Conservation (phyloP, 2,329 filamentous ascomycete genomes). For the Dothistroma septosporum region DNA sequence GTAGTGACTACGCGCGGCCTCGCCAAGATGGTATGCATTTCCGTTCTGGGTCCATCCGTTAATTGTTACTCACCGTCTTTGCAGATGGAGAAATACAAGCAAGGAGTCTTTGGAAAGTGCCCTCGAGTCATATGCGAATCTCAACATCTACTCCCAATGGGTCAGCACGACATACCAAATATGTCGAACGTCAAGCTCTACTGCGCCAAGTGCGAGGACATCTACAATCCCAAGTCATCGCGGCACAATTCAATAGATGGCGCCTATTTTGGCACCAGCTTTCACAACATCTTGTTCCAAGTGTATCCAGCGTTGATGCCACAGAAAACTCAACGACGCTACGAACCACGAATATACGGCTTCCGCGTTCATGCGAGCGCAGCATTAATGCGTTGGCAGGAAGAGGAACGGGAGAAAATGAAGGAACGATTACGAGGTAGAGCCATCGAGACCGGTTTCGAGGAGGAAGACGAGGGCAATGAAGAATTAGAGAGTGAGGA, state of each 20-base stretch:
- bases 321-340: constrained; percentile 76
- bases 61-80: constrained; percentile 6
- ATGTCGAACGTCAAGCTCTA: constrained; percentile 92
- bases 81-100: constrained; percentile 98
- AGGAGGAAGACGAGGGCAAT: constrained; percentile 60
- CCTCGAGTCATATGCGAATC: constrained; percentile 92
- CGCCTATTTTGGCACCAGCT: constrained; percentile 95
- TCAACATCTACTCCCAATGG: constrained; percentile 91
- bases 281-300: constrained; percentile 99
- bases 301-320: constrained; percentile 91
- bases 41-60: background rate
- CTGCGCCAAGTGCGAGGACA: constrained; percentile 94
- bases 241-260: constrained; percentile 94
- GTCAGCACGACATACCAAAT: constrained; percentile 83
- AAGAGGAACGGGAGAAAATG: constrained; percentile 74
- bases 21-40: constrained; percentile 78
- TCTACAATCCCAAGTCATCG: constrained; percentile 97
- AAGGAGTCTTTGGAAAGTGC: constrained; percentile 96
- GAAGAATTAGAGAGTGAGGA: constrained; percentile 57
- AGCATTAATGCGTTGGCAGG: constrained; percentile 87
- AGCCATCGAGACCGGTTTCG: constrained; percentile 72
- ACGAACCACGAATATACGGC: constrained; percentile 86
- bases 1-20: constrained; percentile 93
- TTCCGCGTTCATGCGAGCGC: constrained; percentile 93
- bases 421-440: constrained; percentile 66